Conservation (phyloP, 75 land plant species). For the Pinus taeda region DNA sequence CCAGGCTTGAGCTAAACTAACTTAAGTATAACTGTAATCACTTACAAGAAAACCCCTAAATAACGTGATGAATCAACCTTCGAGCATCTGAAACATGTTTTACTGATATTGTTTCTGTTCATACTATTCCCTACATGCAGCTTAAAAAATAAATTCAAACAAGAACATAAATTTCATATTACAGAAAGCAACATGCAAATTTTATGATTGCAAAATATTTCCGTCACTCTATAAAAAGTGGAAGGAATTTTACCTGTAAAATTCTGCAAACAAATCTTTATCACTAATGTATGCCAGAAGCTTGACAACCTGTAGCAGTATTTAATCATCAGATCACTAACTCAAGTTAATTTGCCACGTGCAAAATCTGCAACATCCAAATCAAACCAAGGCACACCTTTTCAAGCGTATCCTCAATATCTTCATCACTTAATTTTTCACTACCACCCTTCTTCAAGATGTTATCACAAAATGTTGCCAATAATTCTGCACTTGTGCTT, state of each 20-base stretch:
- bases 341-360: background rate
- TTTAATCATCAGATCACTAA: background rate
- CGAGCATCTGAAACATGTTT: too few relatives aligned
- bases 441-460: conserved; percentile 96
- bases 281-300: conserved; percentile 95
- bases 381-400: conserved; percentile 46
- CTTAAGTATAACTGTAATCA: too few relatives aligned
- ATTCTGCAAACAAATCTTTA: conserved; percentile 96
- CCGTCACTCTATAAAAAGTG: too few relatives aligned
- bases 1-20: too few relatives aligned
- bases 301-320: conserved; percentile 76
- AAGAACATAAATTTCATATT: too few relatives aligned
- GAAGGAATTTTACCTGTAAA: conserved; percentile 59
- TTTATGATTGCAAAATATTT: too few relatives aligned
- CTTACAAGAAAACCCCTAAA: too few relatives aligned
- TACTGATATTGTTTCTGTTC: too few relatives aligned
- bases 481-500: conserved; percentile 90
- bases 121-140: too few relatives aligned
- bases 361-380: background rate
- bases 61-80: too few relatives aligned
- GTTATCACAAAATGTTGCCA: conserved; percentile 94
- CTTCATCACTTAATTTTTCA: conserved; percentile 96
- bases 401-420: conserved; percentile 96
- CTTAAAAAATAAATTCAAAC: too few relatives aligned
- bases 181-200: too few relatives aligned